Evolutionary conservation across 2,329 filamentous ascomycete genomes (phyloP), one percentile per base, ranked within the genome.

Genomic region (Fragosphaeria purpurea): DNA sequence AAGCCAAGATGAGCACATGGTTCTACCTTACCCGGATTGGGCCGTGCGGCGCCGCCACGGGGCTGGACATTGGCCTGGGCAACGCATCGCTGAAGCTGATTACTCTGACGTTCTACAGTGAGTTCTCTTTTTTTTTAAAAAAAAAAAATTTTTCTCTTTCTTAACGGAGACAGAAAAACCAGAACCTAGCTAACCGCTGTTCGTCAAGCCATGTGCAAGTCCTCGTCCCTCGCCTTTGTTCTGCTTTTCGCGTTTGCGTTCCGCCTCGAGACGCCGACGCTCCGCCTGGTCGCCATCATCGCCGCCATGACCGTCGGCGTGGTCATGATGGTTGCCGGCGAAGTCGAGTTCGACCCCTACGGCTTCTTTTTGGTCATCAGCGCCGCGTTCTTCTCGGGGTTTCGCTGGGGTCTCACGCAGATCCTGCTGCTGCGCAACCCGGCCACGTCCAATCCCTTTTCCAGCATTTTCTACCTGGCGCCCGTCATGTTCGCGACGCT

Each of bases 401-500:
- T 98, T 71, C 85, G 93, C 60, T 98, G 93, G 93, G 88, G 82
- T n/a, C 72, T 98, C n/a, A 97, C 93, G 0, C 93, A 98, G 64
- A 95, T 98, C 53, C 80, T 98, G 4, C 80, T 98, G 6, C 80
- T 97, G 33, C 85, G 90, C 59, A 95, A 96, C 67, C 89, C 90
- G 1, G 90, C 93, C 22, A 98, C 93, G 0, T 88, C 87, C 43
- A 98, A 98, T 62, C 93, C 93, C 0, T 97, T 98, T 67, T 91
- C 88, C 11, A 94, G 87, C 59, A 95, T 98, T 58, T 96, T 97
- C 70, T 96, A 90, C 69, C 80, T 98, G n/a, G 90, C 90, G 1
- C 93, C 93, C 1, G 80, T 96, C 68, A 98, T 98, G 93, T 98
- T 98, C 62, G 43, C 85, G 56, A 85, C 85, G 22, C 76, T 98